Percentiles rank a stretch among this genome's conserved stretches.
Conservation (phyloP, 371 early-diverging fungal species). For the Apophysomyces variabilis region DNA sequence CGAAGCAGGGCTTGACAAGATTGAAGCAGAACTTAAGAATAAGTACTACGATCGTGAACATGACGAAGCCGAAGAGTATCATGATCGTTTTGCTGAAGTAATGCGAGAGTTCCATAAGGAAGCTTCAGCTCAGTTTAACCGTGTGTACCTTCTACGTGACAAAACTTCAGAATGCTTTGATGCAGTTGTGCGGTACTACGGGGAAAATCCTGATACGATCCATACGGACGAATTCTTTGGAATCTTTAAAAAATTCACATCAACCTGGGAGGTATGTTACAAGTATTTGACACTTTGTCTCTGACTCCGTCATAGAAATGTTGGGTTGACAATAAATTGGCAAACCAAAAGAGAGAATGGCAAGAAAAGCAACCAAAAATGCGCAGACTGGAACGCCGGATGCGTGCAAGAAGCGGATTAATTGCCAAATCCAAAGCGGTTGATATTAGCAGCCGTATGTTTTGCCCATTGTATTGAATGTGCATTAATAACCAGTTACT, state of each 20-base stretch:
- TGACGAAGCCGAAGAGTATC: slow-evolving; percentile 15
- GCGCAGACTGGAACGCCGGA: slow-evolving; percentile 49
- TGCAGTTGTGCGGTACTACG: slow-evolving; percentile 71
- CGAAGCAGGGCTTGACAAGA: slow-evolving; percentile 49
- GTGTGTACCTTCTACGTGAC: slow-evolving; percentile 46
- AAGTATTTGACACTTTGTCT: not conserved
- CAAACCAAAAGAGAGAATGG: slow-evolving; percentile 41
- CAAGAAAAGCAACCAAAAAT: slow-evolving; percentile 47
- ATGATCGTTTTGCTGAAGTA: slow-evolving; percentile 41
- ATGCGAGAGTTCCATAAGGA: slow-evolving; percentile 57
- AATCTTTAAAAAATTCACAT: slow-evolving; percentile 75
- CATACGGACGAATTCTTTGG: slow-evolving; percentile 91
- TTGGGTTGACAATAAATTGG: slow-evolving; percentile 34
- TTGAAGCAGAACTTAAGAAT: slow-evolving; percentile 45
- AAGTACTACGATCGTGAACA: slow-evolving; percentile 22
- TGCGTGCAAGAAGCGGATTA: slow-evolving; percentile 39
- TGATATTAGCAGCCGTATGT: slow-evolving; percentile 41
- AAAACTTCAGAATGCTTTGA: slow-evolving; percentile 68
- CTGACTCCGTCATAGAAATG: slow-evolving; percentile 15
- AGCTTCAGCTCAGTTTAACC: slow-evolving; percentile 46
- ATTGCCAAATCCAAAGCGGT: slow-evolving; percentile 43
- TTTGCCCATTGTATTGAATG: not conserved
- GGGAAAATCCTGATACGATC: slow-evolving; percentile 79
- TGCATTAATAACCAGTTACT: not conserved
- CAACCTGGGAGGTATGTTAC: slow-evolving; percentile 62